Conservation (phyloP, 345 rosid genomes). For the Sisymbrium altissimum region DNA sequence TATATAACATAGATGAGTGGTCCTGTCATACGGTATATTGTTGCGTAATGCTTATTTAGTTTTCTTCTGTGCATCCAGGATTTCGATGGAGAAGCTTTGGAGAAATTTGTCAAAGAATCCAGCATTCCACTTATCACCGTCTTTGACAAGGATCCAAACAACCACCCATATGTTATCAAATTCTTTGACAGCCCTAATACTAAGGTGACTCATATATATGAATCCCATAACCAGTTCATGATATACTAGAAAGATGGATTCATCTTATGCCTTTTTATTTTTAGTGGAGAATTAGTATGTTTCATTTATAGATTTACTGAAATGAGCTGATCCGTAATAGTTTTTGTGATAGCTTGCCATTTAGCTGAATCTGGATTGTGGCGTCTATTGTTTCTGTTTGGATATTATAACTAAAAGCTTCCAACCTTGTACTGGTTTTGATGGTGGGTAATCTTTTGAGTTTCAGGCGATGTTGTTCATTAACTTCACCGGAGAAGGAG, state of each 20-base stretch:
- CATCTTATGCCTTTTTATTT: background rate
- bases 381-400: background rate
- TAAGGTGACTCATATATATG: conserved; percentile 49
- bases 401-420: background rate
- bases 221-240: background rate
- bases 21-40: background rate
- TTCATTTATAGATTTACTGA: background rate
- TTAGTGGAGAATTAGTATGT: background rate
- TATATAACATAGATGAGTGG: background rate
- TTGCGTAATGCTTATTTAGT: background rate
- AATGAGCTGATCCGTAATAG: background rate
- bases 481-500: conserved; percentile 54
- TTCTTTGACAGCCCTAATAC: conserved; percentile 66
- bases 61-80: conserved; percentile 51
- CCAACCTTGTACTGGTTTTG: conserved; percentile 13
- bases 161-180: conserved; percentile 80
- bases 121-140: conserved; percentile 73
- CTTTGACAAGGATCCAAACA: conserved; percentile 67
- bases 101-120: conserved; percentile 77
- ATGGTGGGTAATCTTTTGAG: conserved; percentile 15
- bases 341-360: background rate
- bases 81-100: conserved; percentile 61
- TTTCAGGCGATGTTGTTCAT: conserved; percentile 80
- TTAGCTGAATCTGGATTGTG: background rate
- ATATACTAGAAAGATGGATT: background rate